Conservation (phyloP, 75 land plant genomes). For the Adiantum capillusveneris region DNA sequence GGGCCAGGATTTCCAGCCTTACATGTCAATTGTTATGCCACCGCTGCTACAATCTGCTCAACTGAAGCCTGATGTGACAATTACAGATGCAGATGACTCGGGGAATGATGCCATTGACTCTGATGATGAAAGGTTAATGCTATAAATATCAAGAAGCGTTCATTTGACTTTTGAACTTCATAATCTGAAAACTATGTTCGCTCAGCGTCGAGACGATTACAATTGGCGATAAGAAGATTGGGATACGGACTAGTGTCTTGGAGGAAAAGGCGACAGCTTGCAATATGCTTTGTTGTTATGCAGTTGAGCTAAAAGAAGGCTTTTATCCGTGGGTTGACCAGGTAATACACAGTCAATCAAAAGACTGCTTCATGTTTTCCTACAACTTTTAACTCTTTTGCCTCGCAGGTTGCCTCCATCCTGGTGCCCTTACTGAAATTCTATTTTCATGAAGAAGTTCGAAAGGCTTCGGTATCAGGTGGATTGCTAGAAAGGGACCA, state of each 20-base stretch:
- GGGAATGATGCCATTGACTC: slow-evolving; percentile 53
- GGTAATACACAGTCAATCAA: slow-evolving; percentile 29
- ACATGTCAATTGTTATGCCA: slow-evolving; percentile 98
- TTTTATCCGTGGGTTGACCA: slow-evolving; percentile 99
- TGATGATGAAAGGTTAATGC: slow-evolving; percentile 84
- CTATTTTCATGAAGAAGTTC: slow-evolving; percentile 99
- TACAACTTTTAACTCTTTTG: neutral
- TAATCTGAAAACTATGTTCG: neutral
- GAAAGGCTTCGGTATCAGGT: slow-evolving; percentile 98
- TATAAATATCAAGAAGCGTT: neutral
- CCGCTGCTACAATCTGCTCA: slow-evolving; percentile 96
- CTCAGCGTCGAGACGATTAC: slow-evolving; percentile 92
- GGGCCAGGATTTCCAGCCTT: slow-evolving; percentile 94
- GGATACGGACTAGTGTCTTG: slow-evolving; percentile 91
- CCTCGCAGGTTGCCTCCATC: slow-evolving; percentile 80
- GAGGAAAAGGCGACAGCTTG: slow-evolving; percentile 99
- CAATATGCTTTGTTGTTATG: slow-evolving; percentile 98
- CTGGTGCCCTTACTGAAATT: slow-evolving; percentile 94
- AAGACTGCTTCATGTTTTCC: neutral
- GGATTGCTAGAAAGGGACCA: too few species aligned
- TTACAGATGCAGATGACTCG: slow-evolving; percentile 91
- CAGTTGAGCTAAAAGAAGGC: slow-evolving; percentile 94
- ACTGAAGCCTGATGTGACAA: slow-evolving; percentile 95
- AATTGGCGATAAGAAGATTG: slow-evolving; percentile 94
- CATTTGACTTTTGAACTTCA: neutral